Conservation (phyloP, 1,284 basidiomycete species). For the Tylopilus sp. region DNA sequence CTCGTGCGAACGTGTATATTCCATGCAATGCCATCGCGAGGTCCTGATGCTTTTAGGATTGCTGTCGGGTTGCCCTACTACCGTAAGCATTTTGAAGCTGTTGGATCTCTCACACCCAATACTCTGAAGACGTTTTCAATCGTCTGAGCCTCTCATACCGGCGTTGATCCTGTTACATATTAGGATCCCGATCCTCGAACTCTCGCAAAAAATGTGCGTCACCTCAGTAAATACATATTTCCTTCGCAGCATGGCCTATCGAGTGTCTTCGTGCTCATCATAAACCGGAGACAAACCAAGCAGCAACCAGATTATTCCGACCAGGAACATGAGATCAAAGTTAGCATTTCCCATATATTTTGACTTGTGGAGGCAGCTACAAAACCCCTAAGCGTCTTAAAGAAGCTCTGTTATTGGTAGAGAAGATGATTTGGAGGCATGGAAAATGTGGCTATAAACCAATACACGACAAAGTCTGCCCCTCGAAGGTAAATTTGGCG, state of each 20-base stretch:
- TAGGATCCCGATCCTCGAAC: conserved; percentile 42
- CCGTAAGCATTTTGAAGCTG: conserved; percentile 43
- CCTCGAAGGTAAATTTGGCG: conserved; percentile 56
- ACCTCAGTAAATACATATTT: conserved; percentile 80
- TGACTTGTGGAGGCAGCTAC: conserved; percentile 39
- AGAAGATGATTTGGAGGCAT: conserved; percentile 66
- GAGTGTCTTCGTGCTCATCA: conserved; percentile 46
- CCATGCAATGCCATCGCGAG: conserved; percentile 57
- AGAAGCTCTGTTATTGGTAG: conserved; percentile 49
- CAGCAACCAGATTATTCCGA: conserved; percentile 53
- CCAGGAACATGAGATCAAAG: conserved; percentile 72
- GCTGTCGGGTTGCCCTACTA: conserved; percentile 64
- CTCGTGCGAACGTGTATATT: conserved; percentile 61
- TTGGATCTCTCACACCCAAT: conserved; percentile 4
- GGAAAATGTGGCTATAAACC: conserved; percentile 67
- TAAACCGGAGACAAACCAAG: conserved; percentile 28
- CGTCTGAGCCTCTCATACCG: conserved; percentile 44
- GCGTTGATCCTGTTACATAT: conserved; percentile 24
- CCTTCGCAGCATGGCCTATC: conserved; percentile 70
- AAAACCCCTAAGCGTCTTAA: conserved; percentile 76
- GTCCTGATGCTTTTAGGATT: conserved; percentile 45
- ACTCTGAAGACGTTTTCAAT: conserved; percentile 58
- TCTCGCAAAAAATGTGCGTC: conserved; percentile 51
- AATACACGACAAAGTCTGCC: conserved; percentile 64
- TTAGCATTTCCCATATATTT: conserved; percentile 19